Evolutionary conservation across 805 yeast genomes (phyloP).

Genomic region (Scheffersomyces spartinae): DNA sequence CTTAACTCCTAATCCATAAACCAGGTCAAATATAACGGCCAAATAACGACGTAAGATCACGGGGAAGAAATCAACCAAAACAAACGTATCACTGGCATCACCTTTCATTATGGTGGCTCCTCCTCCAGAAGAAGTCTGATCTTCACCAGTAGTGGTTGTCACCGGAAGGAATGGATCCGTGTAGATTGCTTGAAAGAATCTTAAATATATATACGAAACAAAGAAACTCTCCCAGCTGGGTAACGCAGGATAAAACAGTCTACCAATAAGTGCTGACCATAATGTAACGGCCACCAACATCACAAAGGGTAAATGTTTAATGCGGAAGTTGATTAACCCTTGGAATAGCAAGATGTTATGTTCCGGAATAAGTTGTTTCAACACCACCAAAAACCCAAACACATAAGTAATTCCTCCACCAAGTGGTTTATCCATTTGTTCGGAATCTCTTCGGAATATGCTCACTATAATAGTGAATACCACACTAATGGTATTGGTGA

Average conservation of each 20-base stretch:
- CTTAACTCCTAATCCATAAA: slow-evolving; percentile 24
- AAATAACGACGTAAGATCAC: slow-evolving; percentile 40
- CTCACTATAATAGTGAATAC: slow-evolving; percentile 27
- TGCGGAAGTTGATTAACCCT: slow-evolving; percentile 35
- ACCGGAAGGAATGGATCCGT: slow-evolving; percentile 45
- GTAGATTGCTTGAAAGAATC: slow-evolving; percentile 60
- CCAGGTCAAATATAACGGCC: slow-evolving; percentile 33
- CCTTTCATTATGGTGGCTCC: slow-evolving; percentile 39
- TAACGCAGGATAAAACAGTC: slow-evolving; percentile 37
- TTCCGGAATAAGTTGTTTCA: slow-evolving; percentile 49
- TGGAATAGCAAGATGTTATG: slow-evolving; percentile 39
- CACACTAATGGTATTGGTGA: slow-evolving; percentile 45
- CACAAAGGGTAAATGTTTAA: slow-evolving; percentile 52
- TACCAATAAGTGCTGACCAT: slow-evolving; percentile 21
- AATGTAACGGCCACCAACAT: slow-evolving; percentile 17
- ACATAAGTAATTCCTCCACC: slow-evolving; percentile 42
- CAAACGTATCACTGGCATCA: slow-evolving; percentile 85
- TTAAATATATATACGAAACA: slow-evolving; percentile 61
- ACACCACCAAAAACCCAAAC: slow-evolving; percentile 44
- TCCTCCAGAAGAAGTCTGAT: slow-evolving; percentile 11
- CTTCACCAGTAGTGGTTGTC: slow-evolving; percentile 14
- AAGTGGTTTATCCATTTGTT: slow-evolving; percentile 31
- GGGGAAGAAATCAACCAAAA: slow-evolving; percentile 79
- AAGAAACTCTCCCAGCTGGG: slow-evolving; percentile 53
- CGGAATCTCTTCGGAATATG: slow-evolving; percentile 20